Evolutionary conservation across 2,329 filamentous ascomycete genomes (phyloP), one percentile per base, ranked within the genome.

Genomic region (Fusarium keratoplasticum): DNA sequence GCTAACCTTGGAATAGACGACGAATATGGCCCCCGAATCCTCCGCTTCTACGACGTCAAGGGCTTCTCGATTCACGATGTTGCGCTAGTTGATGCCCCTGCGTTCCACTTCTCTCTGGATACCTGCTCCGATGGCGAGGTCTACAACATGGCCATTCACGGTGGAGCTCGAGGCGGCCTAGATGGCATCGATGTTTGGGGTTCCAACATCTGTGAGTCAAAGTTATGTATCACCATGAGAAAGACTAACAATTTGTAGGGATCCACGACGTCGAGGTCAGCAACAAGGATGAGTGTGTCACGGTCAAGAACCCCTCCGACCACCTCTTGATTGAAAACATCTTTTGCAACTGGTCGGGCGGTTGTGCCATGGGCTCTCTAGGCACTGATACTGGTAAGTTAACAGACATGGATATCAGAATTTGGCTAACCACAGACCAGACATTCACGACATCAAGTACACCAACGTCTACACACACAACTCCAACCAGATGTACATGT

Each of bases 401-500:
- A 14, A 8, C 6, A 50, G 9, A 9, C 2, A n/a, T 6, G 4
- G 7, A 4, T 47, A 10, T 44, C 20, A 16, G 22, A 50, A 50
- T 29, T 16, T 29, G 5, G 9, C 44, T 59, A 29, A 67, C 18
- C 5, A 5, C 7, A 2, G 10, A 11, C 7, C 54, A 25, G 73
- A 63, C 20, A 76, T 76, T 6, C 64, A 68, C 35, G 66, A 76
- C 18, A 64, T 76, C 20, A 63, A 70, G n/a, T 76, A 76, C 60
- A 72, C 31, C 10, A 76, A 76, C n/a, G 65, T 76, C 18, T 76
- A 76, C 38, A 74, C 74, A 1, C 74, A 76, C 4, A 67, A 68
- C 8, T 72, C 71, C 7, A 76, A 76, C 61, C 74, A 76, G 38
- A 76, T 76, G 74, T 76, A 69, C 62, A 76, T 76, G 74, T 76